A percentile compares a stretch with the other conserved stretches of the same genome.
These are phyloP conservation scores for Caryopteris hybrid DNA, from an alignment of 305 asterid species.

Conservation along the genomic window DNA sequence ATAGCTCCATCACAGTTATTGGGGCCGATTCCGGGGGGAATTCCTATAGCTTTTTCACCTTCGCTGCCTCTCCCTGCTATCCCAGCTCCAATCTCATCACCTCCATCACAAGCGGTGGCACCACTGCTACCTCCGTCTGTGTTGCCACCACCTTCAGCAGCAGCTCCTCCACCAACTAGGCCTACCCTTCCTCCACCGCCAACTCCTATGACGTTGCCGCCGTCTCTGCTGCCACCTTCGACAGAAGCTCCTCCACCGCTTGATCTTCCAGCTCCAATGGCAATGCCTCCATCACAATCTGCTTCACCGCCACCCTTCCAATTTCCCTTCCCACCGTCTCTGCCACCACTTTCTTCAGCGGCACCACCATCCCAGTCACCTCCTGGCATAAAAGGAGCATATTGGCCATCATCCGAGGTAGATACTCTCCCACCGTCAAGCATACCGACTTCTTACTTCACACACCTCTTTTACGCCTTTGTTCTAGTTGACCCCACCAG, in stretches of 20 bases:
- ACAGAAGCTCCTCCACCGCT: background rate
- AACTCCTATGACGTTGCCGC: background rate
- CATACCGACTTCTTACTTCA: constrained; percentile 53
- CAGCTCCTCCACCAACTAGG: background rate
- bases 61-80: background rate
- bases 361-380: constrained; percentile 1
- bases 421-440: constrained; percentile 31
- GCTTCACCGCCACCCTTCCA: background rate
- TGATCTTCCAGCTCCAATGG: background rate
- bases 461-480: constrained; percentile 56
- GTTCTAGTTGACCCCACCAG: constrained; percentile 41
- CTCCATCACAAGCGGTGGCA: background rate
- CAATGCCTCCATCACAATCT: background rate
- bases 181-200: background rate
- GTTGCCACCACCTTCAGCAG: background rate
- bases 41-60: background rate
- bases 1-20: constrained; percentile 1
- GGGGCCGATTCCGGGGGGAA: background rate
- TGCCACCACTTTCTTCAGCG: background rate
- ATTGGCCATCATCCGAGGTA: constrained; percentile 45
- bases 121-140: background rate
- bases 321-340: background rate
- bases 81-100: background rate
- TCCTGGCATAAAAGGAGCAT: constrained; percentile 52
- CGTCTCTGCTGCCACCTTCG: background rate